A percentile compares a stretch with the other conserved stretches of the same genome.
These are phyloP conservation scores for Euryodendron excelsum DNA, from an alignment of 148 eudicot genomes.

Conservation along the genomic window DNA sequence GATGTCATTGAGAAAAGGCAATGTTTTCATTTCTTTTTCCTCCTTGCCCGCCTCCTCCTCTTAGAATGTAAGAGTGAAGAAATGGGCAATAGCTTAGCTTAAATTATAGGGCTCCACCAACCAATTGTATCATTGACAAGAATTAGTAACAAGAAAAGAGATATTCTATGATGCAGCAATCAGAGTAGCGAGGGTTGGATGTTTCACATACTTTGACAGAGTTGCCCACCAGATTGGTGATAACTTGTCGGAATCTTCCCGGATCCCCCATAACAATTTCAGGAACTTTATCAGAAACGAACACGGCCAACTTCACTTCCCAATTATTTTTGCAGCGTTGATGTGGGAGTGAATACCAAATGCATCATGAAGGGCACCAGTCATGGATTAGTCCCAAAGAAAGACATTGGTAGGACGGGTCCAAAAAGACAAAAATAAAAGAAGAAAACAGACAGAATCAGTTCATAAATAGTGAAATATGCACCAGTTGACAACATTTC, in stretches of 20 bases:
- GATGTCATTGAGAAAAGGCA: not conserved
- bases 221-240: slow-evolving; percentile 70
- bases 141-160: not conserved
- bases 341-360: not conserved
- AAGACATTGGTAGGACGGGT: not conserved
- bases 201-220: slow-evolving; percentile 61
- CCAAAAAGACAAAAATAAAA: not conserved
- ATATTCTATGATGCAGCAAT: not conserved
- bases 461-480: not conserved
- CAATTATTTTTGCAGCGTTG: slow-evolving; percentile 15
- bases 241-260: slow-evolving; percentile 66
- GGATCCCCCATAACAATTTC: slow-evolving; percentile 69
- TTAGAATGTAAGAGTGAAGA: not conserved
- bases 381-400: slow-evolving; percentile 7
- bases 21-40: not conserved
- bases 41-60: too few relatives aligned
- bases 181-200: not conserved
- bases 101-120: not conserved
- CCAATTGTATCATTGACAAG: not conserved
- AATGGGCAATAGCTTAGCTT: not conserved
- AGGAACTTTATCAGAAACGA: slow-evolving; percentile 70
- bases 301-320: slow-evolving; percentile 55
- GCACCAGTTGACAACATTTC: not conserved
- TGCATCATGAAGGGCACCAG: not conserved
- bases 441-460: not conserved